These are phyloP conservation scores for Filosporella fistucella DNA, from an alignment of 495 filamentous ascomycete genomes.

Conservation along the genomic window DNA sequence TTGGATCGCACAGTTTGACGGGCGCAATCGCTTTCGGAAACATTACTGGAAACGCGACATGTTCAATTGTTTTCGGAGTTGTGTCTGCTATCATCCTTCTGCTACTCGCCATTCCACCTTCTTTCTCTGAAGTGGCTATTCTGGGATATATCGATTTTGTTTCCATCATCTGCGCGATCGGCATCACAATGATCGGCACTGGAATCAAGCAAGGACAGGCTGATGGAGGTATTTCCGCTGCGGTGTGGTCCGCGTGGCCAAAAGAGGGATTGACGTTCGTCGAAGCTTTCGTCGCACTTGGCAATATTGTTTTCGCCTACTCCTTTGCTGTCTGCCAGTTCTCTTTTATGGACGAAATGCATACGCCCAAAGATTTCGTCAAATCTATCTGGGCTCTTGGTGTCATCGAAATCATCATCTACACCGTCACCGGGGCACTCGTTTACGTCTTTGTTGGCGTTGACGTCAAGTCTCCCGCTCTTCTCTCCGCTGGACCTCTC, in stretches of 20 bases:
- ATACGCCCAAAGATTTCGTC: slow-evolving; percentile 58
- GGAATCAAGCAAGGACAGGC: slow-evolving; percentile 61
- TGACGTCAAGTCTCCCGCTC: slow-evolving; percentile 62
- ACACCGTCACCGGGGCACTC: slow-evolving; percentile 60
- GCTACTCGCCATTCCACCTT: slow-evolving; percentile 27
- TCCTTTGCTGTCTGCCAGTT: slow-evolving; percentile 42
- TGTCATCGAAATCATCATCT: slow-evolving; percentile 60
- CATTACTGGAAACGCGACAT: slow-evolving; percentile 57
- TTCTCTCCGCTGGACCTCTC: slow-evolving; percentile 55
- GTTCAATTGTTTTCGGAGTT: slow-evolving; percentile 63
- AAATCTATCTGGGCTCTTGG: slow-evolving; percentile 66
- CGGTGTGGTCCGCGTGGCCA: slow-evolving; percentile 26
- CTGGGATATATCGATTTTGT: slow-evolving; percentile 45
- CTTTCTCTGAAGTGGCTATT: slow-evolving; percentile 42
- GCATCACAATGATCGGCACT: slow-evolving; percentile 40
- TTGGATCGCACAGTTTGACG: slow-evolving; percentile 70
- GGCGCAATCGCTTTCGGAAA: slow-evolving; percentile 69
- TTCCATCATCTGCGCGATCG: slow-evolving; percentile 58
- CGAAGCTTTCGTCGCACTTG: slow-evolving; percentile 57
- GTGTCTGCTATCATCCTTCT: slow-evolving; percentile 45
- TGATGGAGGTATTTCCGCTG: slow-evolving; percentile 27
- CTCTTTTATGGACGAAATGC: slow-evolving; percentile 74
- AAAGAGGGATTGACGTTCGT: slow-evolving; percentile 32
- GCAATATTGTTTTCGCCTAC: slow-evolving; percentile 72
- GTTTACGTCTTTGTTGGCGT: slow-evolving; percentile 73